Conservation (phyloP, 768 basidiomycete species). For the Macrolepiota albuminosa region DNA sequence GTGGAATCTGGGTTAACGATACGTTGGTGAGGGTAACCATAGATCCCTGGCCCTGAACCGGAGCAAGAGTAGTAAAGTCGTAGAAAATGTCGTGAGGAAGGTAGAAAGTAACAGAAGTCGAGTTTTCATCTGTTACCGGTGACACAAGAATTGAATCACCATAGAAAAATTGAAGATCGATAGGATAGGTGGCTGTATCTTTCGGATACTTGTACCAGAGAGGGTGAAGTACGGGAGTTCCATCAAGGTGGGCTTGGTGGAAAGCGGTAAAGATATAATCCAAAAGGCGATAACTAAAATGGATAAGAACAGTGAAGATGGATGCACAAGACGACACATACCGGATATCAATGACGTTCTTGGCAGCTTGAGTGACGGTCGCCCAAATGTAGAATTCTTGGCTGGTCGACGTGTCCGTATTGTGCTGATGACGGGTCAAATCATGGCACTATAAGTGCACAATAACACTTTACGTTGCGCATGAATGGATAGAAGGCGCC, state of each 20-base stretch:
- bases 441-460: not conserved
- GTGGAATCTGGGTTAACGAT: slow-evolving; percentile 52
- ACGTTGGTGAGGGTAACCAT: slow-evolving; percentile 41
- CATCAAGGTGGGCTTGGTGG: slow-evolving; percentile 51
- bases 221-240: slow-evolving; percentile 63
- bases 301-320: not conserved
- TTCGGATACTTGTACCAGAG: slow-evolving; percentile 66
- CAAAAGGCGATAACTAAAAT: slow-evolving; percentile 53
- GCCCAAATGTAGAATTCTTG: slow-evolving; percentile 73
- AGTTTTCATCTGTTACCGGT: slow-evolving; percentile 57
- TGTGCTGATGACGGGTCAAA: slow-evolving; percentile 36
- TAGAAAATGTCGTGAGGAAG: slow-evolving; percentile 64
- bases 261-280: slow-evolving; percentile 73
- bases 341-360: slow-evolving; percentile 57
- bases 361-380: slow-evolving; percentile 50
- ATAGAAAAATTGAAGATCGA: slow-evolving; percentile 69
- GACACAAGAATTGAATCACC: slow-evolving; percentile 65
- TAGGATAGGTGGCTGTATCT: slow-evolving; percentile 50
- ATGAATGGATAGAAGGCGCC: slow-evolving; percentile 80
- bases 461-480: slow-evolving; percentile 50
- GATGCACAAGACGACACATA: slow-evolving; percentile 24
- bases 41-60: slow-evolving; percentile 43
- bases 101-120: slow-evolving; percentile 56
- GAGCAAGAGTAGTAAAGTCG: slow-evolving; percentile 49
- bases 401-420: slow-evolving; percentile 42